Evolutionary conservation across 192 early-diverging fungal species (phyloP).

Genomic region (Dispira parvispora): DNA sequence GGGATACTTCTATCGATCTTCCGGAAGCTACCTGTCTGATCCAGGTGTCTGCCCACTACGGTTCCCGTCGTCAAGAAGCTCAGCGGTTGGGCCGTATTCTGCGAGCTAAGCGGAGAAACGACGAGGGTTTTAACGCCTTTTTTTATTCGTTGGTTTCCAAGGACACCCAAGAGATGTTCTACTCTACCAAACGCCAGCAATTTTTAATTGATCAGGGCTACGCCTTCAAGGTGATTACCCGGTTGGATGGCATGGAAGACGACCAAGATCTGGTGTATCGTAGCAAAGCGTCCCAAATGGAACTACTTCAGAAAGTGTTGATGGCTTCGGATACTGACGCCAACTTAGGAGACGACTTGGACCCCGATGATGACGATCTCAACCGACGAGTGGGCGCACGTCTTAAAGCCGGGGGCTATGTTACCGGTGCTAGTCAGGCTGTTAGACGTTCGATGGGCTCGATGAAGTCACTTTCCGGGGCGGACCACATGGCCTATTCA

Average conservation of each 20-base stretch:
- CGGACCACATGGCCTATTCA: constrained; percentile 86
- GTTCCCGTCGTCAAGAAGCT: constrained; percentile 95
- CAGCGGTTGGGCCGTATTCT: constrained; percentile 90
- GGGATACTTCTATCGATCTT: constrained; percentile 98
- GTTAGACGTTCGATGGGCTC: constrained; percentile 39
- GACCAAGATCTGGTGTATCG: constrained; percentile 60
- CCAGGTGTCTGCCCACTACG: constrained; percentile 97
- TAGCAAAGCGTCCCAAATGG: constrained; percentile 54
- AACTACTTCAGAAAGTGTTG: constrained; percentile 70
- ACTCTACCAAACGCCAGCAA: constrained; percentile 94
- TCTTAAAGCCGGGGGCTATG: constrained; percentile 5
- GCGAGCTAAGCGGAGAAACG: constrained; percentile 83
- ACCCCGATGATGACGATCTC: constrained; percentile 39
- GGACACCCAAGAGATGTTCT: constrained; percentile 99
- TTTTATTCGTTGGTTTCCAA: constrained; percentile 98
- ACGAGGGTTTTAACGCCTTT: constrained; percentile 91
- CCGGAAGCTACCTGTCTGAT: constrained; percentile 97
- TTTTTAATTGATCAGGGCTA: constrained; percentile 99
- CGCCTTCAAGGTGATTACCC: constrained; percentile 96
- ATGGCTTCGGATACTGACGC: constrained; percentile 45
- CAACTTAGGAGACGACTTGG: constrained; percentile 41
- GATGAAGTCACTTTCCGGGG: constrained; percentile 72
- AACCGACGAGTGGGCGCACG: constrained; percentile 27
- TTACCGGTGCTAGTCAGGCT: constrained; percentile 14
- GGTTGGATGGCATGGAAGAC: constrained; percentile 80